Conservation (phyloP, 2,329 filamentous ascomycete species). For the Cladophialophora exuberans region DNA sequence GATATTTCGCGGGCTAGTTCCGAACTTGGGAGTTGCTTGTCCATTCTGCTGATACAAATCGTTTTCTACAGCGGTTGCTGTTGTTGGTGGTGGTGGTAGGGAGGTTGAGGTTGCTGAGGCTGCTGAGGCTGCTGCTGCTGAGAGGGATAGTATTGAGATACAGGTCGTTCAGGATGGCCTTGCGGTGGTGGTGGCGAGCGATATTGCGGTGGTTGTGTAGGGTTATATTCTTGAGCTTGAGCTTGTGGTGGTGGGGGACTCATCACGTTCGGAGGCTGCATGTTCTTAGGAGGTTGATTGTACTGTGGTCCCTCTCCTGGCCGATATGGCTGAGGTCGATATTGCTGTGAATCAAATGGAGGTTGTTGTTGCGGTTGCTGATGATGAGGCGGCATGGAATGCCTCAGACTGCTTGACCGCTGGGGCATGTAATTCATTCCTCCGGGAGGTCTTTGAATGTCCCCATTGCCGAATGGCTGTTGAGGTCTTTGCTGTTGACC, state of each 20-base stretch:
- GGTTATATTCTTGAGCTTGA: slow-evolving; percentile 8
- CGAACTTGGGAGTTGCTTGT: too few relatives aligned
- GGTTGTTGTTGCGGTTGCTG: slow-evolving; percentile 21
- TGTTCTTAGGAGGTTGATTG: slow-evolving; percentile 4
- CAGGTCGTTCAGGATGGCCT: slow-evolving; percentile 4
- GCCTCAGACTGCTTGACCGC: slow-evolving; percentile 34
- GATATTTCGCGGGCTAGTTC: too few relatives aligned
- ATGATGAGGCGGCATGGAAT: slow-evolving; percentile 22
- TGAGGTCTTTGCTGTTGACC: slow-evolving; percentile 14
- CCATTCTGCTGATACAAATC: too few relatives aligned
- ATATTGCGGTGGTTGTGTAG: slow-evolving; percentile 9
- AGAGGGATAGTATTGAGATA: slow-evolving; percentile 14
- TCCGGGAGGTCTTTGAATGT: slow-evolving; percentile 31
- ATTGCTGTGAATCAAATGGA: slow-evolving; percentile 25
- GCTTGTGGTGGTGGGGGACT: slow-evolving; percentile 11
- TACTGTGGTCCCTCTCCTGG: slow-evolving; percentile 20
- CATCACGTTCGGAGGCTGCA: slow-evolving; percentile 7
- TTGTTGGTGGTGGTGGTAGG: slow-evolving; percentile 28
- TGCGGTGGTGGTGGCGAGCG: slow-evolving; percentile 2
- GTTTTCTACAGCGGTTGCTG: too few relatives aligned
- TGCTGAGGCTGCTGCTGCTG: slow-evolving; percentile 21
- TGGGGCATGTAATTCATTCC: slow-evolving; percentile 40
- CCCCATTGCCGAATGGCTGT: slow-evolving; percentile 32
- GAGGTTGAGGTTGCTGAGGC: slow-evolving; percentile 21
- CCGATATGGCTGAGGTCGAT: slow-evolving; percentile 30